Evolutionary conservation across 352 stramenopile genomes (phyloP), one percentile per base, ranked within the genome.

Genomic region (Phytophthora cryptogea): DNA sequence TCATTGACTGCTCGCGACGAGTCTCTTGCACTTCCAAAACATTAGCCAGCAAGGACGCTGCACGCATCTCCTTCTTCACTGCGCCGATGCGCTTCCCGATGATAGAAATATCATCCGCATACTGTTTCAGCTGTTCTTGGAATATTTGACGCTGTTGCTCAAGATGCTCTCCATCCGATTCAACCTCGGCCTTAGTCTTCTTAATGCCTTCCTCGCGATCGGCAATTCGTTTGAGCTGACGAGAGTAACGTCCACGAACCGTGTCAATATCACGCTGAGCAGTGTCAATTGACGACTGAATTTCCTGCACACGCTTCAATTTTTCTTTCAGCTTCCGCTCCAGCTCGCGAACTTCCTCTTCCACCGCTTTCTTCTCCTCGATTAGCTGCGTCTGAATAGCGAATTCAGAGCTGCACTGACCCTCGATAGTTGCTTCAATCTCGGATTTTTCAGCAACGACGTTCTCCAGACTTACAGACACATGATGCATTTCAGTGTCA

Each of bases 11-110:
- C 17, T 92, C 80, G 0, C 79, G 79, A 10, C 80, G 74, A 20
- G 78, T 80, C 48, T 93, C 85, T 54, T 93, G 83, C 2, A 86
- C 76, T 45, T 94, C 86, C 10, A 91, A 51, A 11, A 94, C 78
- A 7, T 75, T 68, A 7, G 78, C 74, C 16, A 94, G 56, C 39
- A 92, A 64, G 16, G 76, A 66, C 4, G 81, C 86, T 4, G 81
- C 79, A 8, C 76, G 79, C 72, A 92, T 86, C 40, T 92, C 83
- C 49, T 88, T 87, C 32, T 82, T 85, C 6, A 88, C 78, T 26
- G 63, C 52, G 0, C 58, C 63, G 31, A 93, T 86, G 11, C 80
- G 79, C 50, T 83, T 90, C 5, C 73, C 76, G 30, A 90, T 82
- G n/a, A 63, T 68, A 4, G 66, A 49, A 47, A 90, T 82, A 5